These are phyloP conservation scores for Talaromyces trachyspermus DNA, from an alignment of 495 filamentous ascomycete genomes.

Conservation along the genomic window DNA sequence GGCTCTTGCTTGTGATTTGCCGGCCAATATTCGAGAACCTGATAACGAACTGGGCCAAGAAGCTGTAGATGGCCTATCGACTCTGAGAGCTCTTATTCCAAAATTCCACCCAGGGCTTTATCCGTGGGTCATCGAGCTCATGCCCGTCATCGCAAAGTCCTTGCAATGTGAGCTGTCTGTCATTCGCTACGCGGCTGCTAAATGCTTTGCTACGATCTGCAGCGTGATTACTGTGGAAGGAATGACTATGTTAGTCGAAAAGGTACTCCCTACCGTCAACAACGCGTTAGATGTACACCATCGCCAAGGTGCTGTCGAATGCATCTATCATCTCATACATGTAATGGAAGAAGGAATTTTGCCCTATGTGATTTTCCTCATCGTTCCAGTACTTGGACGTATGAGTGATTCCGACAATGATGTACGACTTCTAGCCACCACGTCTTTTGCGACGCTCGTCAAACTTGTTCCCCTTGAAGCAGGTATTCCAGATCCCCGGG, in stretches of 20 bases:
- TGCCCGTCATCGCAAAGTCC: constrained; percentile 81
- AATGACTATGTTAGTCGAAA: constrained; percentile 93
- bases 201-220: constrained; percentile 95
- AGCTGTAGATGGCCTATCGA: constrained; percentile 87
- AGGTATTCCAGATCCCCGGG: constrained; percentile 96
- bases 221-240: constrained; percentile 89
- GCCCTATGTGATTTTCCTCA: constrained; percentile 97
- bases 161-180: constrained; percentile 82
- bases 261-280: constrained; percentile 82
- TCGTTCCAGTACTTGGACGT: constrained; percentile 94
- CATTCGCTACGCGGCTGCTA: constrained; percentile 91
- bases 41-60: constrained; percentile 74
- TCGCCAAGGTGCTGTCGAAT: constrained; percentile 90
- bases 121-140: constrained; percentile 67
- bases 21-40: constrained; percentile 58
- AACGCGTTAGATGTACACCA: constrained; percentile 77
- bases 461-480: constrained; percentile 98
- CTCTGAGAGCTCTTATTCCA: constrained; percentile 80
- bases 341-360: constrained; percentile 97
- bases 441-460: constrained; percentile 92
- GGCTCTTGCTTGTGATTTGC: constrained; percentile 63
- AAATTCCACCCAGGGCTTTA: constrained; percentile 69
- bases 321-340: constrained; percentile 89
- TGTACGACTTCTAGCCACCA: constrained; percentile 87
- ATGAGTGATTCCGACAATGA: constrained; percentile 99